These are phyloP conservation scores for Linnemannia schmuckeri DNA, from an alignment of 192 early-diverging fungal genomes.

Conservation along the genomic window DNA sequence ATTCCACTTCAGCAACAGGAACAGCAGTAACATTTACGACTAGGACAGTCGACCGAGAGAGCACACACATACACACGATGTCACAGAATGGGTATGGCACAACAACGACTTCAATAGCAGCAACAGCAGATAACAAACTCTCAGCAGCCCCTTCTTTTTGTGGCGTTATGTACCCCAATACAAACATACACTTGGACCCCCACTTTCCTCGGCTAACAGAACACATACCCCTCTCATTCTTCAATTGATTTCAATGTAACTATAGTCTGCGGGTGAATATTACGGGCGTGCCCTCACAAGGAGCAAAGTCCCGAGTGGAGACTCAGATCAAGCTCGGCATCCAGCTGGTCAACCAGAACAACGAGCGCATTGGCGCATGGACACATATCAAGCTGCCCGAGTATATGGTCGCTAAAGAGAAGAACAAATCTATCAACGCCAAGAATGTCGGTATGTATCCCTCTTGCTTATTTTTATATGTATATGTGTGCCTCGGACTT, in stretches of 20 bases:
- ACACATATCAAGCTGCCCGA: slow-evolving; percentile 89
- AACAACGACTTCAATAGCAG: not conserved
- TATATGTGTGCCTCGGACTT: not conserved
- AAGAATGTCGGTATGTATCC: slow-evolving; percentile 46
- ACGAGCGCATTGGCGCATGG: slow-evolving; percentile 81
- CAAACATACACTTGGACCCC: not conserved
- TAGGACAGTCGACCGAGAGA: slow-evolving; percentile 3
- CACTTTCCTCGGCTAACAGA: slow-evolving; percentile 7
- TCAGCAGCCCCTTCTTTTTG: not conserved
- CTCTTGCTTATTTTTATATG: not conserved
- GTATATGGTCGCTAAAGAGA: slow-evolving; percentile 85
- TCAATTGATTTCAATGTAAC: not conserved
- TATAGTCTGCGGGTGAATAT: slow-evolving; percentile 51
- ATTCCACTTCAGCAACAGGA: not conserved
- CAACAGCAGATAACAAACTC: not conserved
- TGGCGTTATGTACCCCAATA: slow-evolving; percentile 27
- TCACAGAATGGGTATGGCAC: slow-evolving; percentile 39
- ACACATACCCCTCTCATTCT: not conserved
- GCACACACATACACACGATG: slow-evolving; percentile 20
- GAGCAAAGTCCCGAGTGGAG: slow-evolving; percentile 92
- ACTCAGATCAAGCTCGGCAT: slow-evolving; percentile 95
- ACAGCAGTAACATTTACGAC: not conserved
- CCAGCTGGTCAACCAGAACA: slow-evolving; percentile 78
- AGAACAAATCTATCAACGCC: slow-evolving; percentile 64
- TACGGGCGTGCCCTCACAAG: slow-evolving; percentile 64